Base-by-base conservation (phyloP, 2,329 filamentous ascomycete genomes). In the Cercospora sojina region DNA sequence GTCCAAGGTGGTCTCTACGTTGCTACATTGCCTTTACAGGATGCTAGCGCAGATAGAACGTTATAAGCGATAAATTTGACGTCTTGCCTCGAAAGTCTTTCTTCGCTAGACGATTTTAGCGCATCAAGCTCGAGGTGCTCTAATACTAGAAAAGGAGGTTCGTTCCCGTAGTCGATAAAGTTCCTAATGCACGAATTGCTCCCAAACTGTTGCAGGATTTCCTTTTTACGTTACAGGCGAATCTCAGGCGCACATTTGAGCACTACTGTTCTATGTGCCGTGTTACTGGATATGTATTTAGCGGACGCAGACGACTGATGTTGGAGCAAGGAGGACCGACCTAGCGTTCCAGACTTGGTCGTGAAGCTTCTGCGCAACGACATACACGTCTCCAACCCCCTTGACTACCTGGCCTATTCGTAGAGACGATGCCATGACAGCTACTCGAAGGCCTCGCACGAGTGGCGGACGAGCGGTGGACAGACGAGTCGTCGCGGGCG, bases 31-130 rank as follows among this genome's bases (percentile, higher is more conserved):
- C n/a, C n/a, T n/a, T n/a, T n/a, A n/a, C n/a, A n/a, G 9, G 62
- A 68, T 16, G 65, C 65, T 6, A 76, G 29, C 51, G 74, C 74
- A 53, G 75, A 69, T 6, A 77, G 70, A 32, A 73, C 57, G 41
- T 58, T 70, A 32, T 55, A 66, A 56, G 67, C 62, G 43, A 72
- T 69, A 59, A 67, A 60, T 56, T 69, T 72, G 35, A 72, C 29
- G 35, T 72, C 68, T 55, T 62, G 41, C 27, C 59, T 64, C 41
- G 64, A 43, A 29, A 66, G 9, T 64, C 18, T 53, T 64, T 51
- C 51, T 58, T 64, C 18, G 41, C 64, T 13, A 4, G n/a, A n/a
- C n/a, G n/a, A n/a, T n/a, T n/a, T n/a, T n/a, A n/a, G n/a, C n/a
- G n/a, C n/a, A n/a, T n/a, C n/a, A n/a, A n/a, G n/a, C n/a, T n/a